Percentiles rank a stretch among this genome's conserved stretches.
Evolutionary conservation across 345 rosid genomes (phyloP).

Genomic region (Luvunga scandens): DNA sequence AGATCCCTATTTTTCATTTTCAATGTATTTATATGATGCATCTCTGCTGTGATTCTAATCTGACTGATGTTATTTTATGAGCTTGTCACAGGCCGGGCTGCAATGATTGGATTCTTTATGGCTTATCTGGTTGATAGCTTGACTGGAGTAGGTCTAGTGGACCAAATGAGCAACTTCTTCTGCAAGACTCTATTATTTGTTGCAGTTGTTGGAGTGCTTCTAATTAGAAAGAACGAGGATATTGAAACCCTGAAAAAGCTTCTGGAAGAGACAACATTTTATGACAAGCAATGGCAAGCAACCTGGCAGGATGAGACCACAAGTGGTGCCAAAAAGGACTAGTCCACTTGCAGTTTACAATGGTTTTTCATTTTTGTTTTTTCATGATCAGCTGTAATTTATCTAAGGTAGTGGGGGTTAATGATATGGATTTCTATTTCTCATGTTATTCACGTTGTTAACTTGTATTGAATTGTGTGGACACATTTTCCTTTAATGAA

Average conservation of each 20-base stretch:
- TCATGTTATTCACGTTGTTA: neutral
- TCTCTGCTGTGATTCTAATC: neutral
- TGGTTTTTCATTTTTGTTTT: neutral
- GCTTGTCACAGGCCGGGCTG: constrained; percentile 72
- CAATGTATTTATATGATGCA: neutral
- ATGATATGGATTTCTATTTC: neutral
- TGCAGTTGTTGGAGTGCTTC: constrained; percentile 74
- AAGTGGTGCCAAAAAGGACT: constrained; percentile 20
- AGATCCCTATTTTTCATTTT: neutral
- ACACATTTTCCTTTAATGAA: neutral
- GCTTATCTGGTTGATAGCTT: constrained; percentile 94
- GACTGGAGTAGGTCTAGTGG: constrained; percentile 93
- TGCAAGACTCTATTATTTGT: constrained; percentile 88
- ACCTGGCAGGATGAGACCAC: constrained; percentile 69
- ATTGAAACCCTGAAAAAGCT: constrained; percentile 63
- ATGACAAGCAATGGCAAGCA: constrained; percentile 97
- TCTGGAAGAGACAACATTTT: constrained; percentile 80
- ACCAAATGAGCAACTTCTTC: constrained; percentile 95
- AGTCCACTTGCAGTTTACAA: constrained; percentile 10
- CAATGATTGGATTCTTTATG: constrained; percentile 98
- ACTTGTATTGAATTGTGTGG: neutral
- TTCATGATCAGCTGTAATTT: neutral
- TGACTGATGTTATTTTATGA: constrained; percentile 6
- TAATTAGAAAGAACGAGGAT: constrained; percentile 88
- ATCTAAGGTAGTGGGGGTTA: neutral